Conservation (phyloP, 2,329 filamentous ascomycete genomes). For the Colletotrichum orbiculare region DNA sequence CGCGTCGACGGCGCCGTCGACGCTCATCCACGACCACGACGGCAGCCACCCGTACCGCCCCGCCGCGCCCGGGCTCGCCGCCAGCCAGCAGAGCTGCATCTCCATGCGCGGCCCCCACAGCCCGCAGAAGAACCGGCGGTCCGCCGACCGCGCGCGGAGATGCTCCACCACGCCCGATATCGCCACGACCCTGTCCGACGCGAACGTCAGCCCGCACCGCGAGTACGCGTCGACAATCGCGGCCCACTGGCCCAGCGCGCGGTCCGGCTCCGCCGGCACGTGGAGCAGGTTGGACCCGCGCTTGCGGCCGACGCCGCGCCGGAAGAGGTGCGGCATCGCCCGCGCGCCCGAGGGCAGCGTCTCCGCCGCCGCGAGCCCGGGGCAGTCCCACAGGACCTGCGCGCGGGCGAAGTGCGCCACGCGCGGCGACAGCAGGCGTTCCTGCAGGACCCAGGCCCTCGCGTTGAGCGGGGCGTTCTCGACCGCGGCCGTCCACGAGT, state of each 20-base stretch:
- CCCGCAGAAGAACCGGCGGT: background rate
- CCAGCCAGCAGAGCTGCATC: background rate
- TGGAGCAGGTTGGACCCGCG: background rate
- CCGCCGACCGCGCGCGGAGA: background rate
- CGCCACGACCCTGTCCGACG: background rate
- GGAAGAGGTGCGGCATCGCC: too few relatives aligned
- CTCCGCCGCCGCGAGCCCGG: too few relatives aligned
- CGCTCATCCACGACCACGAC: slow-evolving; percentile 1
- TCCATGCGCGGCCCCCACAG: background rate
- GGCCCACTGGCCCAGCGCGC: background rate
- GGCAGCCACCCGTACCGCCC: background rate
- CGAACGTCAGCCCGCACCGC: background rate
- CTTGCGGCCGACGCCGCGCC: background rate
- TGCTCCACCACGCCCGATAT: background rate
- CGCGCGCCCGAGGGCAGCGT: too few relatives aligned
- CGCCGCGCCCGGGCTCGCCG: background rate
- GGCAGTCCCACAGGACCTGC: too few relatives aligned
- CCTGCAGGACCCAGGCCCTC: too few relatives aligned
- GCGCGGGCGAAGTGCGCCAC: too few relatives aligned
- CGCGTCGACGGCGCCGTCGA: background rate
- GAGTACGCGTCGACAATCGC: background rate
- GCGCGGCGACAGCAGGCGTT: too few relatives aligned
- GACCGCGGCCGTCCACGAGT: too few relatives aligned
- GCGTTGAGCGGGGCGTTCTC: too few relatives aligned
- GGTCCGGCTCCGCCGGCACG: too few relatives aligned